Conservation (phyloP, 768 basidiomycete genomes). For the Hysterangium stoloniferum region DNA sequence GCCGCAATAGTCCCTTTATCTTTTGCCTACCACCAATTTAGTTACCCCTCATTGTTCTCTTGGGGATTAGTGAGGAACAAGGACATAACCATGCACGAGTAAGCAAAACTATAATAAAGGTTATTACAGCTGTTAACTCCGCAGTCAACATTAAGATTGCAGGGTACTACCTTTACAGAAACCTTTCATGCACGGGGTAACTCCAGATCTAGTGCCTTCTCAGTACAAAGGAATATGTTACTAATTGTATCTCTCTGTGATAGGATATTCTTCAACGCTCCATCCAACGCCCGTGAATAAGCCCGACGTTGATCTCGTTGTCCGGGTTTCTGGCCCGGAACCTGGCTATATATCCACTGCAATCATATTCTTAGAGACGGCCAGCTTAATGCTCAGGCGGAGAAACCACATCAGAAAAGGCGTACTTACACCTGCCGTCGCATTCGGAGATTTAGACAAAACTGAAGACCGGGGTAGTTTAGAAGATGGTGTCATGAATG, state of each 20-base stretch:
- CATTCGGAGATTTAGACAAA: constrained; percentile 7
- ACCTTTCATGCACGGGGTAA: constrained; percentile 3
- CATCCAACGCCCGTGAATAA: not conserved
- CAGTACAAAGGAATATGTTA: too few species aligned
- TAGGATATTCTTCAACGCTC: not conserved
- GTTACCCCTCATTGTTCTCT: constrained; percentile 7
- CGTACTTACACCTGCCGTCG: constrained; percentile 11
- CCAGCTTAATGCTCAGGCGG: constrained; percentile 1
- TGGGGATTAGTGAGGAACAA: not conserved
- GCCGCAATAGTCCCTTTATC: not conserved
- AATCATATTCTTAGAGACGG: constrained; percentile 3
- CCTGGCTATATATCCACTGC: constrained; percentile 11
- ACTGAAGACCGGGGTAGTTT: too few species aligned
- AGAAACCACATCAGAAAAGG: not conserved
- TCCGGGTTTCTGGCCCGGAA: constrained; percentile 8
- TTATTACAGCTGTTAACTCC: not conserved
- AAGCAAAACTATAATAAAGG: not conserved
- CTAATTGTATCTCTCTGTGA: not conserved
- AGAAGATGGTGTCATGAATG: not conserved
- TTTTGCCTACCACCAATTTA: not conserved
- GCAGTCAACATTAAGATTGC: not conserved
- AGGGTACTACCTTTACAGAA: constrained; percentile 1
- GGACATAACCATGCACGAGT: not conserved
- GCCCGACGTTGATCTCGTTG: constrained; percentile 3
- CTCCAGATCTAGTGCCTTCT: not conserved